Evolutionary conservation across 768 basidiomycete genomes (phyloP), one percentile per base, ranked within the genome.

Genomic region (Lentinula sp.): DNA sequence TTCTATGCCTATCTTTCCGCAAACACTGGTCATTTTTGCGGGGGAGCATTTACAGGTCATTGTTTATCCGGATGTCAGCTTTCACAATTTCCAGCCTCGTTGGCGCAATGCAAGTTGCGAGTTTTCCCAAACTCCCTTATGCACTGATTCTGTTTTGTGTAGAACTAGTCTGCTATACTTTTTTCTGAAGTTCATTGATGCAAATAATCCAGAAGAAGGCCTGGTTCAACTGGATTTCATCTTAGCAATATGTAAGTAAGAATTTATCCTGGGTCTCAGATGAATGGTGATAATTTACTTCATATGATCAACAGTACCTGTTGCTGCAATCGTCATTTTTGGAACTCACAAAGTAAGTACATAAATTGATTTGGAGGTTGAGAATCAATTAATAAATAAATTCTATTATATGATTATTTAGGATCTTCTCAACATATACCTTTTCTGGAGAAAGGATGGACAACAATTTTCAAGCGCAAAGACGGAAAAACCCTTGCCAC

Each of bases 261-360:
- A 33, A 35, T 39, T n/a, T 8, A 39, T 9, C 13, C 37, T 13
- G 13, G 13, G 13, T 13, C 37, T 39, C 13, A 39, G 7, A 9
- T 13, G 13, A 39, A 8, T 39, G 32, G 36, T 52, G 51, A 54
- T 43, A 7, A 18, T 39, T 39, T 39, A 39, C 37, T 39, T 39
- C 23, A 2, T 32, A 9, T 58, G 32, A n/a, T 13, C 20, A 15
- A n/a, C 35, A 59, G 58, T 59, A 9, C 58, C 58, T 13, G 48
- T 37, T 7, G 58, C 48, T 32, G 58, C 46, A 2, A 32, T 59
- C 4, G 1, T 49, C 15, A 48, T 59, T 35, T 59, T 59, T 28
- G 58, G 58, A 10, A 49, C 45, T 32, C 58, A 59, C 20, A 59
- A 49, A 35, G 58, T 59, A 9, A n/a, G 57, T 58, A 8, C 10